Base-by-base conservation (phyloP, 2,329 filamentous ascomycete genomes). In the Cryphonectria radicalis region DNA sequence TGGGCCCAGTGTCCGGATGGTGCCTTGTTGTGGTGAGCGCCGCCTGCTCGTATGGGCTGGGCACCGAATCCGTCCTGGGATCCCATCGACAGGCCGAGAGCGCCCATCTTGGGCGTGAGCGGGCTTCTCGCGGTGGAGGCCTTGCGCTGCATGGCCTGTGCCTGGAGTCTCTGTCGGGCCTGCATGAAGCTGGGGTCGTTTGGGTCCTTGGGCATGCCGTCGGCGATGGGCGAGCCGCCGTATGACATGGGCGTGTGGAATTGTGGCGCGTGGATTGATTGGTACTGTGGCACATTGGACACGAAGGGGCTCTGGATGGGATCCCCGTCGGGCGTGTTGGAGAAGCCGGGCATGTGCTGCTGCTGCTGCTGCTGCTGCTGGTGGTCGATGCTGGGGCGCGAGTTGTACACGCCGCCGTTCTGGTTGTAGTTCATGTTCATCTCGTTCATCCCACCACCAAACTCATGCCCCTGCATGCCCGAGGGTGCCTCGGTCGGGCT, bases 241-340 rank as follows among this genome's bases (percentile, higher is more conserved):
- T 86, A 88, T 0, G 84, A 85, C 65, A 83, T 80, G 13, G 86
- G 85, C 22, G 85, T 84, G 78, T 87, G 86, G 67, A 68, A 68
- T 37, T 68, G 66, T 43, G 53, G 65, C n/a, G 55, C 69, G 78
- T 90, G 88, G 77, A 92, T 90, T 71, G 89, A 88, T 62, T 92
- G 89, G 80, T 94, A 97, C 74, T 94, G 92, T 50, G 87, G 86
- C 84, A 95, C 96, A 78, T 88, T 90, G 76, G 92, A 89, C 59
- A 93, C 88, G 77, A 94, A 98, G 0, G 95, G 95, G 77, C 94
- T 98, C 78, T 97, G 93, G 73, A 97, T 95, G 7, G 95, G 94
- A 68, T 94, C 92, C 67, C 94, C 94, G 73, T 98, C 95, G 4
- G 95, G 95, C 1, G 95, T 97, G 79, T 93, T 93, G 28, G 95